These are phyloP conservation scores for Hygrophoropsis aurantiaca DNA, from an alignment of 768 basidiomycete species.

Conservation along the genomic window DNA sequence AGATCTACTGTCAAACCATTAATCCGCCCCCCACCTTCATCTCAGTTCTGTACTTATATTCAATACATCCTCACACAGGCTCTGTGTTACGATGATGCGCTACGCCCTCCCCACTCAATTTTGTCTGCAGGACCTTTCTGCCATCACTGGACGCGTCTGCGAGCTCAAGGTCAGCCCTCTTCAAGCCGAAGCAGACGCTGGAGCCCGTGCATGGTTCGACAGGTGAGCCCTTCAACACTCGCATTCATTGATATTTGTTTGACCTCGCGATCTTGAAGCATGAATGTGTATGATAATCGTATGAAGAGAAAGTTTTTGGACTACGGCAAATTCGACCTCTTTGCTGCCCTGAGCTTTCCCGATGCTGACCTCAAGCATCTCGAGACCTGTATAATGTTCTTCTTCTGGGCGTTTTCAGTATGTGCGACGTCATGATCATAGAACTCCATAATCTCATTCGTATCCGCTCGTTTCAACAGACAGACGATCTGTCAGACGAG, in stretches of 20 bases:
- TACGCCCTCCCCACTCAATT: slow-evolving; percentile 35
- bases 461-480: slow-evolving; percentile 13
- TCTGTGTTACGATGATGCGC: slow-evolving; percentile 26
- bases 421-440: slow-evolving; percentile 1
- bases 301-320: slow-evolving; percentile 35
- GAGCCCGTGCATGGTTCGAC: slow-evolving; percentile 34
- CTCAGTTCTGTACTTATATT: background rate
- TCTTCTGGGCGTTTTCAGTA: slow-evolving; percentile 40
- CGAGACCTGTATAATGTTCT: slow-evolving; percentile 36
- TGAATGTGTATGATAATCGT: slow-evolving; percentile 33
- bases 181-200: slow-evolving; percentile 33
- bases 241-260: background rate
- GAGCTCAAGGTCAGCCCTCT: slow-evolving; percentile 32
- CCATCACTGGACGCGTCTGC: slow-evolving; percentile 35
- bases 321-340: slow-evolving; percentile 38
- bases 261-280: slow-evolving; percentile 14
- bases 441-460: slow-evolving; percentile 3
- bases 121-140: slow-evolving; percentile 33
- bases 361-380: slow-evolving; percentile 36
- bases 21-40: background rate
- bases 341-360: slow-evolving; percentile 38
- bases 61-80: no score
- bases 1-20: slow-evolving; percentile 2
- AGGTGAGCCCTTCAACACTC: slow-evolving; percentile 15
- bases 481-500: slow-evolving; percentile 38